Conservation (phyloP, 805 yeast species). For the Candida boidinii region DNA sequence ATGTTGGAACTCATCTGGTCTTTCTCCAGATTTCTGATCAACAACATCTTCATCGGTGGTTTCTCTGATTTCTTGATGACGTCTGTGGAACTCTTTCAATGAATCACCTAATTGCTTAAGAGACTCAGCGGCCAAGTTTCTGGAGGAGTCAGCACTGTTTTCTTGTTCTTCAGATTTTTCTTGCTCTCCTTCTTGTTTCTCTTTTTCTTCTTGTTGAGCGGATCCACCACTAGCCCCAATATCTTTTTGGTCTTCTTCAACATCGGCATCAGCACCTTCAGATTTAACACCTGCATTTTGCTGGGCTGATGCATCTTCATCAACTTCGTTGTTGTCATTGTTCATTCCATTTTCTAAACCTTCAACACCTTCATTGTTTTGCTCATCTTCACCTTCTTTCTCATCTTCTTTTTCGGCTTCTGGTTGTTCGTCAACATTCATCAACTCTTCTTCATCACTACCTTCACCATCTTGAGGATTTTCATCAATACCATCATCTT, state of each 20-base stretch:
- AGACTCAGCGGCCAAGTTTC: conserved; percentile 66
- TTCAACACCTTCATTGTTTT: conserved; percentile 8
- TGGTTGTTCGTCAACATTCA: conserved; percentile 19
- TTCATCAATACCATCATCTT: no score
- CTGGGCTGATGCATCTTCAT: conserved; percentile 25
- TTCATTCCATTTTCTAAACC: conserved; percentile 25
- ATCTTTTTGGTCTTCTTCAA: conserved; percentile 41
- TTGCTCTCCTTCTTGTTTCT: conserved; percentile 30
- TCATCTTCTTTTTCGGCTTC: conserved; percentile 7
- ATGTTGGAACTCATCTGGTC: conserved; percentile 83
- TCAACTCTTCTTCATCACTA: conserved; percentile 17
- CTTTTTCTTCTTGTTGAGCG: conserved; percentile 31
- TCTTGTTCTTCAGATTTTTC: conserved; percentile 37
- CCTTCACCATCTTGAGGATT: conserved; percentile 15
- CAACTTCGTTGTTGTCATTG: conserved; percentile 17
- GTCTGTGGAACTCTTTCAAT: conserved; percentile 82
- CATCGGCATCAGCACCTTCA: conserved; percentile 29
- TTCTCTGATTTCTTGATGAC: conserved; percentile 80
- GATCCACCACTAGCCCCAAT: conserved; percentile 59
- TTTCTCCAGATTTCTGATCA: conserved; percentile 50
- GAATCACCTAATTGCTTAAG: conserved; percentile 88
- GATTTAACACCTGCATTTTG: conserved; percentile 25
- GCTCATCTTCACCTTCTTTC: conserved; percentile 2
- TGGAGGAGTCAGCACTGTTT: conserved; percentile 40
- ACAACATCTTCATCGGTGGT: conserved; percentile 44